Evolutionary conservation across 345 rosid genomes (phyloP).

Genomic region (Syzygium aqueum): DNA sequence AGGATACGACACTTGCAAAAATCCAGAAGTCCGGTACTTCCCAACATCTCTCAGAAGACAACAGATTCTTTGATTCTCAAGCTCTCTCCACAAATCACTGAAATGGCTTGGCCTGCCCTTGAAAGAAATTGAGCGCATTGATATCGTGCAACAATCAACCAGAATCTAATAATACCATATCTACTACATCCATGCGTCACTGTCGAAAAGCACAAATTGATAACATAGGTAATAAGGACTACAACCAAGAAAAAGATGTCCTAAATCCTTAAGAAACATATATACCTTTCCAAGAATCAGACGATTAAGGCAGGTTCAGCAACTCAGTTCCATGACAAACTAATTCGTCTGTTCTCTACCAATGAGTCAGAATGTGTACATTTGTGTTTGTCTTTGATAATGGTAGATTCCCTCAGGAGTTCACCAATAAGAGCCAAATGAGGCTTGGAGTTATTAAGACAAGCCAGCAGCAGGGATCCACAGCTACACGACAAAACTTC

Average conservation of each 20-base stretch:
- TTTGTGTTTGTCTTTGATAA: background rate
- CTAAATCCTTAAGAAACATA: background rate
- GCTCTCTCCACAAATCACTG: background rate
- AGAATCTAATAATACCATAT: background rate
- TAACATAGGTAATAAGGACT: background rate
- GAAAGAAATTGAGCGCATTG: background rate
- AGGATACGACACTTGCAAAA: background rate
- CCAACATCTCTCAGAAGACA: background rate
- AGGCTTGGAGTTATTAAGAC: background rate
- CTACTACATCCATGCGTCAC: background rate
- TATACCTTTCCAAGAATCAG: background rate
- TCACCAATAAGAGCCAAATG: background rate
- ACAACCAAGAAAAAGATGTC: background rate
- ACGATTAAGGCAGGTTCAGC: background rate
- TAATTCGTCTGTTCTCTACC: background rate
- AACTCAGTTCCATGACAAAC: background rate
- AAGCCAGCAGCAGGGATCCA: background rate
- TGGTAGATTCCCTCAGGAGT: background rate
- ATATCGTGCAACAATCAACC: background rate
- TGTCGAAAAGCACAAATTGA: background rate
- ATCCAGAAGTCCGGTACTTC: background rate
- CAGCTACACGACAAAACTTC: background rate
- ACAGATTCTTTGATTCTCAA: background rate
- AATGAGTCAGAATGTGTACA: background rate
- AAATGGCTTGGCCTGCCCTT: background rate